These are phyloP conservation scores for Diaporthe ampelina DNA, from an alignment of 2,329 filamentous ascomycete genomes.

Conservation along the genomic window DNA sequence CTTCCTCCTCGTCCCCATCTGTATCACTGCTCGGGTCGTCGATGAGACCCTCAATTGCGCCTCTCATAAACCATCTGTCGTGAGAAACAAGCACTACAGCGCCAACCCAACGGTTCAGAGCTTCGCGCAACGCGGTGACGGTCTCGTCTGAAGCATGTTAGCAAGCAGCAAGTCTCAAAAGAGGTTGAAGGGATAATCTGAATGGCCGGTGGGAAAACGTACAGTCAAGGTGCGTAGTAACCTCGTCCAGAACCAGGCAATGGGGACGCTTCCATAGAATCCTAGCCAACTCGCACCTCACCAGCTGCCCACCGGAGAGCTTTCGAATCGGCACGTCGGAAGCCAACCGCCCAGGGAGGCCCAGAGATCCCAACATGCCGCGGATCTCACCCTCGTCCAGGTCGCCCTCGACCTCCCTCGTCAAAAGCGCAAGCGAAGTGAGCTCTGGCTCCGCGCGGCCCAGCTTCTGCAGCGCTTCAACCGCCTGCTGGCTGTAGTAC, in stretches of 20 bases:
- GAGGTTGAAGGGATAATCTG: too few relatives aligned
- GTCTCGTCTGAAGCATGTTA: conserved; percentile 68
- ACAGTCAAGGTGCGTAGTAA: conserved; percentile 86
- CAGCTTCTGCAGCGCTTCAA: conserved; percentile 74
- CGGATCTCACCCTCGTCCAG: conserved; percentile 78
- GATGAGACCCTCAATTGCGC: conserved; percentile 75
- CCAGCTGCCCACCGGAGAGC: conserved; percentile 85
- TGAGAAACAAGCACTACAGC: conserved; percentile 85
- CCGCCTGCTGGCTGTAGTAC: conserved; percentile 85
- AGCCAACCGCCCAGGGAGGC: conserved; percentile 77
- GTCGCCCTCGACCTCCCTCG: conserved; percentile 63
- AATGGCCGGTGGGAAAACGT: not conserved
- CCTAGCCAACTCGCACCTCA: conserved; percentile 74
- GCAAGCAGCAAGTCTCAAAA: too few relatives aligned
- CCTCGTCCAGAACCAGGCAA: conserved; percentile 82
- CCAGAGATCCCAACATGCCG: conserved; percentile 76
- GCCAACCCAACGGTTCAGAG: conserved; percentile 77
- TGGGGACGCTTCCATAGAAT: conserved; percentile 79
- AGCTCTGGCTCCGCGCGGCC: conserved; percentile 64
- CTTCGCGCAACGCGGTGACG: conserved; percentile 77
- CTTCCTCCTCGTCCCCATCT: conserved; percentile 61
- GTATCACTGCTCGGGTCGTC: conserved; percentile 57
- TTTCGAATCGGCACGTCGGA: conserved; percentile 81
- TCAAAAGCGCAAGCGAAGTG: conserved; percentile 76
- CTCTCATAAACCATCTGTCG: conserved; percentile 84